Evolutionary conservation across 139 green algal genomes (phyloP).

Genomic region (Zygnema circumcarinatum): DNA sequence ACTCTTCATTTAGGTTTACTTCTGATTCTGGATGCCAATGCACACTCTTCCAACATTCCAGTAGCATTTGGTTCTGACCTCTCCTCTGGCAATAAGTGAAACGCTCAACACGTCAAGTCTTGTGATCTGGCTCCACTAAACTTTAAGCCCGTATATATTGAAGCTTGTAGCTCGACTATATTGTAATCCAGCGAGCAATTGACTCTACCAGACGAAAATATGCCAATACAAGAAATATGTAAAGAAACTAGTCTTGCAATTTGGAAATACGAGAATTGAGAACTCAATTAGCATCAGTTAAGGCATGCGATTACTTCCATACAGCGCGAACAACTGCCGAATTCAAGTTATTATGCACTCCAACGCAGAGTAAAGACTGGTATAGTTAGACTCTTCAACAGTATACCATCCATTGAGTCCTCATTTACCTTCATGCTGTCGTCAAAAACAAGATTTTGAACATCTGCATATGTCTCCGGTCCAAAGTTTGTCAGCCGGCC

Average conservation of each 20-base stretch:
- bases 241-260: background rate
- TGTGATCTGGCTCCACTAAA: no score
- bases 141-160: no score
- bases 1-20: no score
- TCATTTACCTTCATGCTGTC: background rate
- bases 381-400: background rate
- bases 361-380: background rate
- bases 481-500: conserved; percentile 15
- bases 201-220: no score
- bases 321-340: background rate
- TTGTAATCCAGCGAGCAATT: no score
- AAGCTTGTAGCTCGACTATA: no score
- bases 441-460: background rate
- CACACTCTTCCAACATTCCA: no score
- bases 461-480: background rate
- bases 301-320: background rate
- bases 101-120: no score
- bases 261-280: background rate
- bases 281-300: background rate
- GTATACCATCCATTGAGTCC: background rate
- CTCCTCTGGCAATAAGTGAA: no score
- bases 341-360: background rate
- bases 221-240: background rate
- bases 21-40: no score
- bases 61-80: no score